A percentile compares a stretch with the other conserved stretches of the same genome.
Evolutionary conservation across 495 filamentous ascomycete genomes (phyloP).

Genomic region (Penicillium cinerascens): DNA sequence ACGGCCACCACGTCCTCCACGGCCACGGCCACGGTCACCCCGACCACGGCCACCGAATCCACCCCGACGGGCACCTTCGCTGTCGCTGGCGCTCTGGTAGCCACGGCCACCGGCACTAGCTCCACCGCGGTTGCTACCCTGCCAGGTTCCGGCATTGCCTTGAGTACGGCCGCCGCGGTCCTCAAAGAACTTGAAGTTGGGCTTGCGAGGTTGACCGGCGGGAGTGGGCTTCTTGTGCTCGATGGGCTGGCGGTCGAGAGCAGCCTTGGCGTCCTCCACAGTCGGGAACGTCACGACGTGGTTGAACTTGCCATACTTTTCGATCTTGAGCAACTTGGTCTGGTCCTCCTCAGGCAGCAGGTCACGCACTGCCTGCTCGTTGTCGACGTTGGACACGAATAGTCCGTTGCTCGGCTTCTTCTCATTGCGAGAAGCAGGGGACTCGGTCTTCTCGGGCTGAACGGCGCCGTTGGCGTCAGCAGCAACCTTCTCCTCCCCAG

Average conservation of each 20-base stretch:
- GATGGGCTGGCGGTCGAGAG: conserved; percentile 65
- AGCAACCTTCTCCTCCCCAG: conserved; percentile 32
- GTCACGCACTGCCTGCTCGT: conserved; percentile 71
- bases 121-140: conserved; percentile 59
- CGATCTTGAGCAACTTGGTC: conserved; percentile 70
- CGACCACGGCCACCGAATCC: conserved; percentile 62
- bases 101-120: conserved; percentile 54
- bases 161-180: conserved; percentile 55
- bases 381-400: conserved; percentile 76
- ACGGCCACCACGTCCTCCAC: conserved; percentile 42
- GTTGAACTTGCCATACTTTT: conserved; percentile 70
- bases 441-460: conserved; percentile 39
- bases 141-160: conserved; percentile 70
- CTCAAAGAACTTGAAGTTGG: conserved; percentile 76
- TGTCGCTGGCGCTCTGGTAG: conserved; percentile 83
- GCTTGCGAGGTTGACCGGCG: conserved; percentile 63
- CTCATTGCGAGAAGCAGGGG: conserved; percentile 37
- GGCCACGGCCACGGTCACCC: conserved; percentile 52
- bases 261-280: conserved; percentile 70
- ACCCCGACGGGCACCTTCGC: conserved; percentile 62
- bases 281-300: conserved; percentile 78
- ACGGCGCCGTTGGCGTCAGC: conserved; percentile 36
- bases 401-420: conserved; percentile 68
- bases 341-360: conserved; percentile 79
- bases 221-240: conserved; percentile 66